Evolutionary conservation across 2,329 filamentous ascomycete genomes (phyloP).

Genomic region (Verticillium isaacii): DNA sequence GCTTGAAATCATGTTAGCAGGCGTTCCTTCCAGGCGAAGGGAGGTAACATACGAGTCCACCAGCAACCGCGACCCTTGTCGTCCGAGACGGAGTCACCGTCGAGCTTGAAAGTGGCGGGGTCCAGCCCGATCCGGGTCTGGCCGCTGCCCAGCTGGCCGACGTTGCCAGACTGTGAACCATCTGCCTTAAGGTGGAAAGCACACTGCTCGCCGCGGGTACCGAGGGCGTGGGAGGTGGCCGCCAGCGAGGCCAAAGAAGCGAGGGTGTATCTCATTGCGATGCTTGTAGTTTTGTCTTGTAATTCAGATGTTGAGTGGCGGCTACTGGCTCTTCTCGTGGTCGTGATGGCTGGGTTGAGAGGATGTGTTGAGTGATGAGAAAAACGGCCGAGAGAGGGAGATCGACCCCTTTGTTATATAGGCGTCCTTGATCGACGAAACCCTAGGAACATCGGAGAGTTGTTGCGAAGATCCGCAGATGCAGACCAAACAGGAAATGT

Average conservation of each 20-base stretch:
- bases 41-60: conserved; percentile 46
- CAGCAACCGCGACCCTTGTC: conserved; percentile 55
- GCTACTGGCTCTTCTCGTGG: not conserved
- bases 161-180: conserved; percentile 42
- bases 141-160: conserved; percentile 58
- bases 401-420: not conserved
- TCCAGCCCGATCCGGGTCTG: conserved; percentile 50
- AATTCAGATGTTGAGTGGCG: not conserved
- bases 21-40: not conserved
- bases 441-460: not conserved
- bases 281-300: not conserved
- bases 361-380: not conserved
- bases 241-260: not conserved
- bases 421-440: not conserved
- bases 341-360: not conserved
- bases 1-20: conserved; percentile 24
- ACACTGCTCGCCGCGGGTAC: conserved; percentile 1
- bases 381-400: not conserved
- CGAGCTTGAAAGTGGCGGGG: conserved; percentile 49
- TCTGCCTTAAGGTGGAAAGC: conserved; percentile 48
- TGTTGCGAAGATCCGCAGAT: no score
- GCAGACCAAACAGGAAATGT: not conserved
- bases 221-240: not conserved
- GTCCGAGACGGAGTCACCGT: conserved; percentile 50
- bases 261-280: not conserved